phyloP scores from a whole-genome alignment of 768 basidiomycete genomes.

The Amanita phalloides region DNA sequence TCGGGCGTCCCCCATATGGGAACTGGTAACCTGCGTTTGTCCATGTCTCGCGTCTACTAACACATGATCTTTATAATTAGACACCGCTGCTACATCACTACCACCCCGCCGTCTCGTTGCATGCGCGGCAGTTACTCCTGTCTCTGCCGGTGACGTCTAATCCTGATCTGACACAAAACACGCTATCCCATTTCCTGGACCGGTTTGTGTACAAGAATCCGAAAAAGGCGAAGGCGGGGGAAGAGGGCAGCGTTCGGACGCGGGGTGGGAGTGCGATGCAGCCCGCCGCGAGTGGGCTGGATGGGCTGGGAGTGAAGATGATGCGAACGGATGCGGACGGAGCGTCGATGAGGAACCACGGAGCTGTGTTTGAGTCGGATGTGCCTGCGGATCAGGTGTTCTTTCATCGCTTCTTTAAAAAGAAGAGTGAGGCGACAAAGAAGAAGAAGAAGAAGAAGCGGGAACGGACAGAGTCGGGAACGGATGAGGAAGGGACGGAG shows the following conservation, averaged over 20 bases:
- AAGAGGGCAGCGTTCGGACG: slow-evolving; percentile 25
- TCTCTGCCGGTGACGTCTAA: slow-evolving; percentile 69
- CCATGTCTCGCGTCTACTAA: neutral
- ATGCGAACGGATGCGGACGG: slow-evolving; percentile 45
- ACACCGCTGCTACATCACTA: slow-evolving; percentile 76
- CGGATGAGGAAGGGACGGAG: slow-evolving; percentile 20
- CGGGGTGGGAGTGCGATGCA: slow-evolving; percentile 94
- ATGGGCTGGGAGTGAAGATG: slow-evolving; percentile 60
- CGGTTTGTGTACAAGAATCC: slow-evolving; percentile 96
- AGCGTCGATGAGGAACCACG: slow-evolving; percentile 48
- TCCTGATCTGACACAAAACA: slow-evolving; percentile 86
- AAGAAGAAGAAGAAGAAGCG: slow-evolving; percentile 20
- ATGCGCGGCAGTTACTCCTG: slow-evolving; percentile 71
- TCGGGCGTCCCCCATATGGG: slow-evolving; percentile 74
- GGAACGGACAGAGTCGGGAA: slow-evolving; percentile 30
- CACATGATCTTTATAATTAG: slow-evolving; percentile 21
- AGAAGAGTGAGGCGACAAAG: slow-evolving; percentile 45
- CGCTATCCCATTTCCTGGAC: slow-evolving; percentile 91
- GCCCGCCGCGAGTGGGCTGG: slow-evolving; percentile 64
- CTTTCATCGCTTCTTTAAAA: slow-evolving; percentile 83
- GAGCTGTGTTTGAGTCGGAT: slow-evolving; percentile 59
- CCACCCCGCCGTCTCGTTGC: slow-evolving; percentile 84
- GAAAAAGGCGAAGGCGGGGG: slow-evolving; percentile 44
- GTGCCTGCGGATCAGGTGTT: slow-evolving; percentile 91
- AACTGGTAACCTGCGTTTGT: slow-evolving; percentile 36